Evolutionary conservation across 1,139 yeast species (phyloP).

Genomic region (Hansenula sp.): DNA sequence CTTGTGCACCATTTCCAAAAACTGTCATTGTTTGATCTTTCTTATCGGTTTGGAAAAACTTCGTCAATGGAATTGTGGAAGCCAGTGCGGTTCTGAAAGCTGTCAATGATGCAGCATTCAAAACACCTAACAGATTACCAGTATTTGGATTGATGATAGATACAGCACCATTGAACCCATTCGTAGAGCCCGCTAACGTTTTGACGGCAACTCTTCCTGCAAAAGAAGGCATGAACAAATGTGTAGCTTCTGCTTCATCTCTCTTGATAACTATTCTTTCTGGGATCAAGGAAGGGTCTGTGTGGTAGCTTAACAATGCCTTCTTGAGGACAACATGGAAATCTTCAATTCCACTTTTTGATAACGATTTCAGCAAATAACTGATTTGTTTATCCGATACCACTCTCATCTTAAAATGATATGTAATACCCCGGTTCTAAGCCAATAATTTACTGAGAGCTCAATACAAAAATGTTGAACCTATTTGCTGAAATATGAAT

Average conservation of each 20-base stretch:
- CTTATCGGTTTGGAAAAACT: constrained; percentile 26
- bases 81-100: constrained; percentile 70
- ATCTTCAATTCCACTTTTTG: constrained; percentile 9
- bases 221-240: constrained; percentile 63
- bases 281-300: constrained; percentile 32
- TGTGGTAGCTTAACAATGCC: constrained; percentile 26
- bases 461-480: not conserved
- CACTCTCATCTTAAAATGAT: constrained; percentile 23
- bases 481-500: too few relatives aligned
- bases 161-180: constrained; percentile 52
- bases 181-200: constrained; percentile 44
- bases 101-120: constrained; percentile 58
- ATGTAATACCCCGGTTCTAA: too few relatives aligned
- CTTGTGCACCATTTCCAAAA: constrained; percentile 68
- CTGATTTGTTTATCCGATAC: constrained; percentile 24
- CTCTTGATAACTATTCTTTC: constrained; percentile 35
- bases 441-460: too few relatives aligned
- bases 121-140: constrained; percentile 49
- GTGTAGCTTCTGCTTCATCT: constrained; percentile 33
- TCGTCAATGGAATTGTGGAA: constrained; percentile 44
- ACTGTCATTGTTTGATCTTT: constrained; percentile 26
- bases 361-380: constrained; percentile 14
- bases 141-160: constrained; percentile 44
- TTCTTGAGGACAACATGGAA: constrained; percentile 24
- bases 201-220: constrained; percentile 38